Evolutionary conservation across 257 asterid species (phyloP), one percentile per base, ranked within the genome.

Genomic region (Marsdenia floribunda): DNA sequence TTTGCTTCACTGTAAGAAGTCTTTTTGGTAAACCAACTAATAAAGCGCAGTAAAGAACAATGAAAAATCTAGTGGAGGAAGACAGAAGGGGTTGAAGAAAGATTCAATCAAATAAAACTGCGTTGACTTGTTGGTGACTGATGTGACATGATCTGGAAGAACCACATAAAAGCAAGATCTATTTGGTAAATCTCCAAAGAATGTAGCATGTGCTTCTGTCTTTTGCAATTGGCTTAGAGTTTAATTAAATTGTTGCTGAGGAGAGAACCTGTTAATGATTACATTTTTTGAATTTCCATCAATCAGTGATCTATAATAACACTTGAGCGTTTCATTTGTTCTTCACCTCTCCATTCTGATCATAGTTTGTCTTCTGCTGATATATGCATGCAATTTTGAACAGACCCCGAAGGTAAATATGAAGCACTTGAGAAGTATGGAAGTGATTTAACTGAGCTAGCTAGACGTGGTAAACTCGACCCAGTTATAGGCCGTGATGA

Each of bases 401-500:
- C 76, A 91, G 98, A 86, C 70, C 97, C 98, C 19, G 98, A 94
- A 83, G 94, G 93, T 64, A 92, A 89, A 85, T 94, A 89, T 38
- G 92, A 94, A 86, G 96, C 96, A 64, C 96, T 94, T 58, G 98
- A 94, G 60, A 91, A 92, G 79, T 94, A 86, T 87, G 98, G 98
- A 68, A 94, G 79, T 83, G 98, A 94, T 86, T 85, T 94, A 76
- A 94, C 98, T 73, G 97, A 94, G 83, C 90, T 94, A 80, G 97
- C 98, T 53, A 87, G 94, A 68, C 95, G 97, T 60, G 98, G 98
- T 65, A 94, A 94, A 77, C 96, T 94, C 57, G 98, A 94, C 77
- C 98, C 98, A 33, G 98, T 94, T 80, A 91, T 91, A 65, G 98
- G 98, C 46, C 97, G 98, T n/a, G 98, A 89, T 78, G 97, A 91